phyloP scores from a whole-genome alignment of 192 early-diverging fungal genomes.

The Cladochytrium replicatum region DNA sequence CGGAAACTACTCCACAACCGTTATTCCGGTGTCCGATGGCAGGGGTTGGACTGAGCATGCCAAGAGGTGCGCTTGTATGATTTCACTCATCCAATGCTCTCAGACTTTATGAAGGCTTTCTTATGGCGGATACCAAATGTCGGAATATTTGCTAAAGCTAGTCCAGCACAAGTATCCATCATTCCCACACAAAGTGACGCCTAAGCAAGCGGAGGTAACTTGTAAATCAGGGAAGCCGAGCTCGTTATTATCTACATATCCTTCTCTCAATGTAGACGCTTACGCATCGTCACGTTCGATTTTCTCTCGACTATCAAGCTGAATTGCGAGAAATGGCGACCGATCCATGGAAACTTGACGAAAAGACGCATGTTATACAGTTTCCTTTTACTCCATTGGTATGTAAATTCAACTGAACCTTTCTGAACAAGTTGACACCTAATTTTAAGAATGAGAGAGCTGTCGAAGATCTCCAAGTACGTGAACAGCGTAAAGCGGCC shows the following conservation, averaged over 20 bases:
- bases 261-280: constrained; percentile 37
- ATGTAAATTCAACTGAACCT: neutral
- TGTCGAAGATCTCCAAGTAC: constrained; percentile 62
- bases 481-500: constrained; percentile 59
- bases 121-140: constrained; percentile 65
- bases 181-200: constrained; percentile 74
- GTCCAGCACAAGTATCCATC: constrained; percentile 85
- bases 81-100: neutral
- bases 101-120: constrained; percentile 42
- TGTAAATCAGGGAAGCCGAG: neutral
- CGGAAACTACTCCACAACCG: constrained; percentile 59
- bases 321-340: constrained; percentile 53
- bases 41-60: constrained; percentile 49
- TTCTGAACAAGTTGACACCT: constrained; percentile 1
- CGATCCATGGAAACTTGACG: constrained; percentile 46
- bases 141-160: constrained; percentile 75
- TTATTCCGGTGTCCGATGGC: constrained; percentile 64
- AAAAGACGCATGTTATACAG: constrained; percentile 64
- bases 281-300: constrained; percentile 54
- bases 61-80: constrained; percentile 47
- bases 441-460: constrained; percentile 60
- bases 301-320: constrained; percentile 64
- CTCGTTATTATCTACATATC: constrained; percentile 1
- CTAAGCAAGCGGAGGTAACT: constrained; percentile 58
- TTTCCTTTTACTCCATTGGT: constrained; percentile 48